Evolutionary conservation across 2,329 filamentous ascomycete genomes (phyloP), one percentile per base, ranked within the genome.

Genomic region (Neofusicoccum umdonicola): DNA sequence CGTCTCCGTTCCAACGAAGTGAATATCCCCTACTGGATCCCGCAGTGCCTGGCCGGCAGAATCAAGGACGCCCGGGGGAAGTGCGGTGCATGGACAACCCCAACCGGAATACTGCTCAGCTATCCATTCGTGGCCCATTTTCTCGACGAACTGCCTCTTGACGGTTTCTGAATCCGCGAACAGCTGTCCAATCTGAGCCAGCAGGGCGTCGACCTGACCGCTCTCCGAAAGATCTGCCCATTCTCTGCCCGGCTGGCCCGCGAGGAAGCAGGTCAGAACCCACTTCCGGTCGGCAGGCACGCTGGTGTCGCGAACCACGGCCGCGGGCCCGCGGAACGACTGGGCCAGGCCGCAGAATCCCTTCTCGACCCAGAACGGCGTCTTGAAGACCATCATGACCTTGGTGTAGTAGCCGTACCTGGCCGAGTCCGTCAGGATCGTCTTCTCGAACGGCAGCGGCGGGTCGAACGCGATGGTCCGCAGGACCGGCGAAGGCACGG

Each of bases 1-100:
- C 0, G 80, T 83, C 74, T 87, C 85, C 0, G 84, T 85, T 0
- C 85, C 84, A 2, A 79, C 83, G 67, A 86, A 87, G 67, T 86
- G 80, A 3, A 85, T 34, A 37, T 81, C 76, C 4, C 79, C 74
- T 54, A 73, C 65, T 2, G 42, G 65, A 51, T 69, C 52, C 47
- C 69, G 63, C 17, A 71, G 62, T 2, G 67, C 67, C 13, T 37
- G 68, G 66, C 63, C 63, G 12, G 68, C 67, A 12, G n/a, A 56
- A 5, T 54, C 63, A 34, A 73, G 48, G 0, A 70, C 64, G 9
- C 67, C 65, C 13, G 52, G 51, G 3, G 61, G 17, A 4, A 57
- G 17, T 9, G 31, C 22, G 0, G 47, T 52, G n/a, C 22, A 31
- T 7, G 65, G 65, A 6, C 62, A 64, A 0, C 17, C 51, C 44